phyloP scores from a whole-genome alignment of 2,329 filamentous ascomycete species.

The Aspergillus transmontanensis region DNA sequence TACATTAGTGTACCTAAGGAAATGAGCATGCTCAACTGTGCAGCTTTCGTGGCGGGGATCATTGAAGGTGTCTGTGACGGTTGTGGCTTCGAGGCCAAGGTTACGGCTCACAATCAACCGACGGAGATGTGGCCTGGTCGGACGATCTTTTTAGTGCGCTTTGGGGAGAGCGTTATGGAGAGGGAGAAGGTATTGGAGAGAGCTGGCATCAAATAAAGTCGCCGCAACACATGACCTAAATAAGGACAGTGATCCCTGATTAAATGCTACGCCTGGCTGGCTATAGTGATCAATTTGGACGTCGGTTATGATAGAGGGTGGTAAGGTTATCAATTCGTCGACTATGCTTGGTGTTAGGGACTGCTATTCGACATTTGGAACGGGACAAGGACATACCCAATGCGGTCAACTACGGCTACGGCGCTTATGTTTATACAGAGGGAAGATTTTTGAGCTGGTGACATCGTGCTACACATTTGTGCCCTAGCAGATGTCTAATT shows the following conservation, averaged over 20 bases:
- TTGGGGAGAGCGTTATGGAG: constrained; percentile 87
- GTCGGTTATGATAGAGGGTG: not conserved
- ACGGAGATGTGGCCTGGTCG: constrained; percentile 91
- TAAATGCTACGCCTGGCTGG: not conserved
- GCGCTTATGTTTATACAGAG: not conserved
- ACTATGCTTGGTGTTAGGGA: constrained; percentile 2
- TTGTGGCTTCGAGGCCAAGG: constrained; percentile 82
- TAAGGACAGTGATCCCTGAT: not conserved
- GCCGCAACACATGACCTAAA: not conserved
- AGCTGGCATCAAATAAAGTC: constrained; percentile 49
- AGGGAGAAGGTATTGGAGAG: constrained; percentile 80
- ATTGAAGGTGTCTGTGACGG: constrained; percentile 96
- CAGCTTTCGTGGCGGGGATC: constrained; percentile 91
- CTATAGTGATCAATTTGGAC: not conserved
- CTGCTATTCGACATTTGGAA: not conserved
- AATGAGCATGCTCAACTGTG: constrained; percentile 95
- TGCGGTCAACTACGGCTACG: not conserved
- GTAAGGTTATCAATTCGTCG: not conserved
- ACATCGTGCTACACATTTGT: not conserved
- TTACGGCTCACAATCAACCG: constrained; percentile 79
- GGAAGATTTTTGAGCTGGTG: not conserved
- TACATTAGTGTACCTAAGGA: constrained; percentile 93
- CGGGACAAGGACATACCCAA: not conserved
- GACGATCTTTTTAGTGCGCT: constrained; percentile 94
- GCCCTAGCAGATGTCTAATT: constrained; percentile 5